Evolutionary conservation across 2,329 filamentous ascomycete genomes (phyloP), one percentile per base, ranked within the genome.

Genomic region (Neobulgaria alba): DNA sequence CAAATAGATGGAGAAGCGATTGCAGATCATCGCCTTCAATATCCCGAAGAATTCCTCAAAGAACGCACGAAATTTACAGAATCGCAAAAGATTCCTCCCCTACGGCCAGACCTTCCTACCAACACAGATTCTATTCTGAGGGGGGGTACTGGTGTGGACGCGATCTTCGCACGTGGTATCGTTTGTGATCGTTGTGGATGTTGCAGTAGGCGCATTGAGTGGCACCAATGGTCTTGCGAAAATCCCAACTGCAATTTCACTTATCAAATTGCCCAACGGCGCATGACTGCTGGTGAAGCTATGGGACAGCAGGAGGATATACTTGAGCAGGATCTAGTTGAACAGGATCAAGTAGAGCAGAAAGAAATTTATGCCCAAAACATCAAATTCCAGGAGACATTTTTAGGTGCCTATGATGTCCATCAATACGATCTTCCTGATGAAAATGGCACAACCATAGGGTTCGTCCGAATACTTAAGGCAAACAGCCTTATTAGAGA

Each of bases 121-220:
- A 19, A 20, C 3, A 30, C 29, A 0, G 61, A 63, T 10, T 12
- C 12, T 7, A 26, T 26, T 12, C 12, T 12, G 12, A 26, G 7
- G 23, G 23, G 23, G 12, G 57, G 62, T 0, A 53, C 63, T 3
- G 69, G 73, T 3, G 69, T 72, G 0, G 68, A 73, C 9, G 61
- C 64, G 2, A 58, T 65, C 7, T 75, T 72, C 41, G 80, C 75
- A 53, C 65, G 67, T 37, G 83, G 82, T 0, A 73, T 86, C 34
- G 73, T 82, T 2, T 89, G 84, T 50, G 77, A 75, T 0, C 44
- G 61, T 1, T 88, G 84, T 48, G 63, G 67, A 0, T 69, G 74
- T 30, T 85, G 82, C 51, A 77, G 69, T 31, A 68, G 75, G 2
- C 69, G 82, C 1, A 64, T 71, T 10, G 59, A 67, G 17, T 88